Evolutionary conservation across 805 yeast genomes (phyloP), one percentile per base, ranked within the genome.

Genomic region (Candida odintsovae): DNA sequence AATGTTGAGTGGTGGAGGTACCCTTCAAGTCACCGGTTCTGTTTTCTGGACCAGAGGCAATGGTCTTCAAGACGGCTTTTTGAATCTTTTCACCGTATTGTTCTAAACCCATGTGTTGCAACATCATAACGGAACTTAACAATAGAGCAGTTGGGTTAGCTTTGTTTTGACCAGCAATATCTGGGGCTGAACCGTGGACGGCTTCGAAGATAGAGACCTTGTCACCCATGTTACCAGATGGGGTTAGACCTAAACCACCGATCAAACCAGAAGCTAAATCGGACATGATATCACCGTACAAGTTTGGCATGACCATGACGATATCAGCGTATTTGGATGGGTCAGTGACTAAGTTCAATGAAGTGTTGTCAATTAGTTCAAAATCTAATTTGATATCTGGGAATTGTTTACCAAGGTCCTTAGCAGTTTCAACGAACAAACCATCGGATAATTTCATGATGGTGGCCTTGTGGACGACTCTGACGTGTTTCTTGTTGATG

Each of bases 101-200:
- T 69, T 78, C 77, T 70, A 94, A 80, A 45, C 88, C 83, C 98
- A 94, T 92, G 79, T 94, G 99, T 76, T 95, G 86, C 78, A 94
- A 84, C 98, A 94, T 92, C 97, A 94, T 94, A 66, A 90, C 89
- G 40, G 98, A 92, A 43, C 97, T 89, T 67, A 94, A 79, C 68
- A 94, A 77, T 66, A 94, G 73, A 48, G 99, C 99, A 51, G 99
- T 94, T 75, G 99, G 99, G 82, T 94, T 94, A 55, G 99, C 99
- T 68, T 88, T 81, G 67, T 96, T 95, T 79, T 94, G 89, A 66
- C 99, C 99, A 53, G 98, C 98, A 65, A 94, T 94, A 70, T 94
- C 99, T 61, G 99, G 99, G 54, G 99, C 99, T 49, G 98, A 90
- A 70, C 99, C 99, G 71, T 94, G 99, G 65, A 94, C 99, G 55